Percentiles rank a stretch among this genome's conserved stretches.
These are phyloP conservation scores for Thuidium tamariscinum DNA, from an alignment of 225 moss, liverwort and hornwort species.

Conservation along the genomic window DNA sequence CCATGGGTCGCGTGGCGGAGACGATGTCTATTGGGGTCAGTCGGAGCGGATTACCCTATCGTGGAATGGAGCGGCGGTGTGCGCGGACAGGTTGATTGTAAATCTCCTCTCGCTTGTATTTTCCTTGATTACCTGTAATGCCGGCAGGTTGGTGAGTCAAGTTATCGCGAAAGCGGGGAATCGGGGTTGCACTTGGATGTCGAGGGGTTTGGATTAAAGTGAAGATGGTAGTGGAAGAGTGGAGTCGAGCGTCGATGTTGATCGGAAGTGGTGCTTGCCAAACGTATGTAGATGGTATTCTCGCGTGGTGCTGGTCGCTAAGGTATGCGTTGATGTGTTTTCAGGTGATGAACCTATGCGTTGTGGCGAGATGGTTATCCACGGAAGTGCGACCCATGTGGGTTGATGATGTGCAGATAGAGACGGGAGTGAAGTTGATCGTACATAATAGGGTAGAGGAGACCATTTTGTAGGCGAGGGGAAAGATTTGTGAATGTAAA, in stretches of 20 bases:
- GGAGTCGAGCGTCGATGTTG: neutral
- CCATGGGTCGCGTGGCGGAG: neutral
- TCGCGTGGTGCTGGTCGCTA: neutral
- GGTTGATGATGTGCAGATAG: conserved; percentile 3
- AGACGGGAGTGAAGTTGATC: conserved; percentile 1
- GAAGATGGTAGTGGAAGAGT: neutral
- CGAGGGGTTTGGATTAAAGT: neutral
- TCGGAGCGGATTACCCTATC: neutral
- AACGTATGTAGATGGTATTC: neutral
- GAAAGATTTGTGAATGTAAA: neutral
- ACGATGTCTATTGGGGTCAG: neutral
- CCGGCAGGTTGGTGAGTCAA: neutral
- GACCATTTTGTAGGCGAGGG: conserved; percentile 8
- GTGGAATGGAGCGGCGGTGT: neutral
- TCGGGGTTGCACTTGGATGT: neutral
- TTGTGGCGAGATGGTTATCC: neutral
- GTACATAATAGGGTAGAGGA: conserved; percentile 2
- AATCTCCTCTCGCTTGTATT: neutral
- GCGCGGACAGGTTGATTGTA: neutral
- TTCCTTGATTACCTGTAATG: neutral
- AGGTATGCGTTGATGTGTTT: neutral
- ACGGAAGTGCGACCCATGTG: neutral
- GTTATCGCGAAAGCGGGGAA: neutral
- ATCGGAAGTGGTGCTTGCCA: neutral
- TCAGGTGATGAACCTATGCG: neutral